These are phyloP conservation scores for Tremella mesenterica DNA, from an alignment of 768 basidiomycete species.

Conservation along the genomic window DNA sequence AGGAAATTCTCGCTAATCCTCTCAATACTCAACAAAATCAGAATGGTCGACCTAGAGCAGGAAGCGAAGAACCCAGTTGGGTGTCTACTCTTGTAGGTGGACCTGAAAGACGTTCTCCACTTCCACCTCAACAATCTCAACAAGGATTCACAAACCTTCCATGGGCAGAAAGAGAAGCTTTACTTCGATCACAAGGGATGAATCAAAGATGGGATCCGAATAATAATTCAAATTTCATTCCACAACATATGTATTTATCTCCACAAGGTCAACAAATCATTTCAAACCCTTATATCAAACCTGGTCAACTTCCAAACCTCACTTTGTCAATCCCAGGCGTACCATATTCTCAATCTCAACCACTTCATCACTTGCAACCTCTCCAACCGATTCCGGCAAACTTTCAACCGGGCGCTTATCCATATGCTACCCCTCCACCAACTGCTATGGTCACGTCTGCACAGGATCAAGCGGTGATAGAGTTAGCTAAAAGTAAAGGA, in stretches of 20 bases:
- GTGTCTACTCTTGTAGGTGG: conserved; percentile 30
- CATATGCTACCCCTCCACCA: not conserved
- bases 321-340: not conserved
- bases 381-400: not conserved
- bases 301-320: not conserved
- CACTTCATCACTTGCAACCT: not conserved
- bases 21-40: not conserved
- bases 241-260: not conserved
- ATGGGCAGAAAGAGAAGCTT: conserved; percentile 14
- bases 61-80: conserved; percentile 34
- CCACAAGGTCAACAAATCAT: not conserved
- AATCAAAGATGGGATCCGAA: not conserved
- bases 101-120: conserved; percentile 11
- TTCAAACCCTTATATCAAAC: not conserved
- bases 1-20: conserved; percentile 4
- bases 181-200: not conserved
- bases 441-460: not conserved
- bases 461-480: conserved; percentile 28
- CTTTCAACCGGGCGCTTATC: not conserved
- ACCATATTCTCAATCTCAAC: conserved; percentile 5
- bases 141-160: not conserved
- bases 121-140: conserved; percentile 10
- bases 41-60: not conserved
- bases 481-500: conserved; percentile 33
- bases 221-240: not conserved